phyloP scores from a whole-genome alignment of 164 flowering plant genomes.

The Vitis rotundifolia region DNA sequence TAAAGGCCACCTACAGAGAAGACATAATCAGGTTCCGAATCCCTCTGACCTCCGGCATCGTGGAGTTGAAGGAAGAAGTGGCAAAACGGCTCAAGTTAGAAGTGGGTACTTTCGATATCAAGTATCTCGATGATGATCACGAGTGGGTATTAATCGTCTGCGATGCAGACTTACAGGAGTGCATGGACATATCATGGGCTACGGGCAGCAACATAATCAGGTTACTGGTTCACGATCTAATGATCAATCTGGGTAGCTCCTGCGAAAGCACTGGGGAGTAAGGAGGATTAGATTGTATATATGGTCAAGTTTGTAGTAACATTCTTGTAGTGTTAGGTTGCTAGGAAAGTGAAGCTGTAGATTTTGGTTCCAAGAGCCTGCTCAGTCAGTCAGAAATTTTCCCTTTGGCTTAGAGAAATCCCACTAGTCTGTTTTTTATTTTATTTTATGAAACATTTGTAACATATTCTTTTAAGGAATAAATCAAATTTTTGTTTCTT shows the following conservation, averaged over 20 bases:
- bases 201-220: slow-evolving; percentile 65
- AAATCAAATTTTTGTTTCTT: too few relatives aligned
- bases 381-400: slow-evolving; percentile 15
- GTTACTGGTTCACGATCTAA: slow-evolving; percentile 57
- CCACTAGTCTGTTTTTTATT: too few relatives aligned
- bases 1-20: slow-evolving; percentile 77
- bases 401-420: not conserved
- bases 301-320: slow-evolving; percentile 6
- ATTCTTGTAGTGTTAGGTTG: slow-evolving; percentile 21
- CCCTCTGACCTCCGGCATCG: slow-evolving; percentile 44
- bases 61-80: slow-evolving; percentile 79
- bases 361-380: slow-evolving; percentile 27
- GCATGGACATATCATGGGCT: slow-evolving; percentile 64
- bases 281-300: slow-evolving; percentile 24
- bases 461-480: too few relatives aligned
- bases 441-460: too few relatives aligned
- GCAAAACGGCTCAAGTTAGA: slow-evolving; percentile 84
- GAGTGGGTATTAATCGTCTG: slow-evolving; percentile 86
- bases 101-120: slow-evolving; percentile 76
- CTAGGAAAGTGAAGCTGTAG: slow-evolving; percentile 26
- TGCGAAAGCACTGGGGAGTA: slow-evolving; percentile 80
- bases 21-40: slow-evolving; percentile 81
- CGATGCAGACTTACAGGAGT: slow-evolving; percentile 87
- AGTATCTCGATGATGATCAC: slow-evolving; percentile 86
- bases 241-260: slow-evolving; percentile 79